phyloP scores from a whole-genome alignment of 345 rosid genomes.

The thale cress (Arabidopsis thaliana) region TAIR10.1 NC_003076.8:6972001-6972500 shows the following conservation, averaged over 20 bases:
- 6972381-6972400: conserved; percentile 88
- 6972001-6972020: conserved; percentile 67
- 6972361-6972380: conserved; percentile 89
- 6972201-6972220: conserved; percentile 68
- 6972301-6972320: conserved; percentile 80
- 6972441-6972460: conserved; percentile 45
- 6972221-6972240: conserved; percentile 71
- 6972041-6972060: conserved; percentile 62
- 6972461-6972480: conserved; percentile 51
- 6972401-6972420: conserved; percentile 65
- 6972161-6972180: conserved; percentile 83
- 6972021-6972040: conserved; percentile 85
- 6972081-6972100: conserved; percentile 91
- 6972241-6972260: conserved; percentile 67
- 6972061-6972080: conserved; percentile 70
- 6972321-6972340: conserved; percentile 91
- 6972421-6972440: conserved; percentile 55
- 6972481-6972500: conserved; percentile 62
- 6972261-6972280: conserved; percentile 93
- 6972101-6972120: conserved; percentile 92
- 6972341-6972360: conserved; percentile 95
- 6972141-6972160: conserved; percentile 79
- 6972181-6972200: conserved; percentile 86
- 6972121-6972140: conserved; percentile 83
- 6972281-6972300: conserved; percentile 92